These are phyloP conservation scores for Colletotrichum sp. DNA, from an alignment of 2,329 filamentous ascomycete genomes.

Conservation along the genomic window DNA sequence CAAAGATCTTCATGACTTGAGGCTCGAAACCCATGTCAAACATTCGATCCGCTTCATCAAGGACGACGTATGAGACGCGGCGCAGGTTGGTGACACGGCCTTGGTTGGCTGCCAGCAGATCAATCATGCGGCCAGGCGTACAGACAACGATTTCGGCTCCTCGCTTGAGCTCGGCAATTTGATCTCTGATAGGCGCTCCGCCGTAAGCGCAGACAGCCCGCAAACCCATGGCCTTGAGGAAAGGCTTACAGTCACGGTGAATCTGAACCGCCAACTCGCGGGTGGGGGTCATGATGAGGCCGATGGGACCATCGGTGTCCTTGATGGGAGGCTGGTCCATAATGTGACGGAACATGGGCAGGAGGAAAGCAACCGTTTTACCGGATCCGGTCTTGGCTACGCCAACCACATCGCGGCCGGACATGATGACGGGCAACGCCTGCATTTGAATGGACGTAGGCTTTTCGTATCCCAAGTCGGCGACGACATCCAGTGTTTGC, in stretches of 20 bases:
- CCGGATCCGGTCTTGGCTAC: slow-evolving; percentile 98
- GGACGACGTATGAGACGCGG: slow-evolving; percentile 89
- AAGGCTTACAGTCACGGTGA: slow-evolving; percentile 92
- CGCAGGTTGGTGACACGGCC: slow-evolving; percentile 92
- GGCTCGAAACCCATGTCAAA: slow-evolving; percentile 99
- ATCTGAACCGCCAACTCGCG: slow-evolving; percentile 94
- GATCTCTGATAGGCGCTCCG: slow-evolving; percentile 93
- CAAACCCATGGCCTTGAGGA: slow-evolving; percentile 84
- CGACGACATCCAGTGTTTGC: slow-evolving; percentile 85
- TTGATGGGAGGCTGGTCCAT: slow-evolving; percentile 87
- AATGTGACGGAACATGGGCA: slow-evolving; percentile 98
- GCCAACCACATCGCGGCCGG: slow-evolving; percentile 91
- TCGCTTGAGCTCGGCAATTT: slow-evolving; percentile 95
- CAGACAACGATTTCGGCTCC: slow-evolving; percentile 95
- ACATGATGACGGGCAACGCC: slow-evolving; percentile 94
- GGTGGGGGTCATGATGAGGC: slow-evolving; percentile 91
- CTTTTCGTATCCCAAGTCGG: slow-evolving; percentile 80
- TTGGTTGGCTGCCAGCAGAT: slow-evolving; percentile 89
- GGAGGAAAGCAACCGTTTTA: slow-evolving; percentile 93
- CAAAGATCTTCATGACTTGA: slow-evolving; percentile 95
- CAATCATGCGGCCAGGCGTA: slow-evolving; percentile 94
- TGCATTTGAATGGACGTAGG: slow-evolving; percentile 96
- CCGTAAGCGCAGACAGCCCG: slow-evolving; percentile 93
- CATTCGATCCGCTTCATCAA: slow-evolving; percentile 98
- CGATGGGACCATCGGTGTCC: slow-evolving; percentile 85